Evolutionary conservation across 2,329 filamentous ascomycete species (phyloP).

Genomic region (Lomentospora prolificans): DNA sequence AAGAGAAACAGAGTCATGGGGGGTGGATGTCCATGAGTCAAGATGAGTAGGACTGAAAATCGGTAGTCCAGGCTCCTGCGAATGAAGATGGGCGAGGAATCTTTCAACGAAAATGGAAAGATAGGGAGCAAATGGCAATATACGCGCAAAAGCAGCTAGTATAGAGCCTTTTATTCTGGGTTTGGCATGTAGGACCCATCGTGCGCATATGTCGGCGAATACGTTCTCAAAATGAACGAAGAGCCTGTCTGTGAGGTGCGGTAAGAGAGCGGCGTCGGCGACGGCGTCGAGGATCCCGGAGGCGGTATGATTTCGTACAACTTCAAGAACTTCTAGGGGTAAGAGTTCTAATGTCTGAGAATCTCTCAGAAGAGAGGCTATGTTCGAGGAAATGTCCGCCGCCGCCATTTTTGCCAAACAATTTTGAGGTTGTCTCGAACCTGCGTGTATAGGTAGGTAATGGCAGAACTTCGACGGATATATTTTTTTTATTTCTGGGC

Average conservation of each 20-base stretch:
- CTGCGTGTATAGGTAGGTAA: slow-evolving; percentile 1
- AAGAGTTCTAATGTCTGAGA: slow-evolving; percentile 26
- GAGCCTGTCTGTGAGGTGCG: slow-evolving; percentile 60
- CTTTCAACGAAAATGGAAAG: slow-evolving; percentile 63
- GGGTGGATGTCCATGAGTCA: slow-evolving; percentile 13
- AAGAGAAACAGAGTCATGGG: slow-evolving; percentile 15
- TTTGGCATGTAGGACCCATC: slow-evolving; percentile 51
- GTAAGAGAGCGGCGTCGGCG: slow-evolving; percentile 57
- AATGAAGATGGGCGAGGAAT: slow-evolving; percentile 8
- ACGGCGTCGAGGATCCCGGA: slow-evolving; percentile 62
- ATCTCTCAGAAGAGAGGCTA: slow-evolving; percentile 12
- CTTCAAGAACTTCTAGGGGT: slow-evolving; percentile 58
- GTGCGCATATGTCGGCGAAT: slow-evolving; percentile 73
- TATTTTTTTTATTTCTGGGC: neutral
- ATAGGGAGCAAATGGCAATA: slow-evolving; percentile 74
- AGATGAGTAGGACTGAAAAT: neutral
- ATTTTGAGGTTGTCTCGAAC: neutral
- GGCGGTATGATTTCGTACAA: slow-evolving; percentile 50
- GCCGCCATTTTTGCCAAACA: slow-evolving; percentile 10
- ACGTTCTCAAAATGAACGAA: slow-evolving; percentile 66
- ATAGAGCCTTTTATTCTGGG: slow-evolving; percentile 27
- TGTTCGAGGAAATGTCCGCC: slow-evolving; percentile 11
- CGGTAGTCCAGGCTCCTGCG: slow-evolving; percentile 13
- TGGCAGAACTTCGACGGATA: neutral
- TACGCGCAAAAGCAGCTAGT: slow-evolving; percentile 65